These are phyloP conservation scores for Heliamphora exappendiculata DNA, from an alignment of 148 eudicot species.

Conservation along the genomic window DNA sequence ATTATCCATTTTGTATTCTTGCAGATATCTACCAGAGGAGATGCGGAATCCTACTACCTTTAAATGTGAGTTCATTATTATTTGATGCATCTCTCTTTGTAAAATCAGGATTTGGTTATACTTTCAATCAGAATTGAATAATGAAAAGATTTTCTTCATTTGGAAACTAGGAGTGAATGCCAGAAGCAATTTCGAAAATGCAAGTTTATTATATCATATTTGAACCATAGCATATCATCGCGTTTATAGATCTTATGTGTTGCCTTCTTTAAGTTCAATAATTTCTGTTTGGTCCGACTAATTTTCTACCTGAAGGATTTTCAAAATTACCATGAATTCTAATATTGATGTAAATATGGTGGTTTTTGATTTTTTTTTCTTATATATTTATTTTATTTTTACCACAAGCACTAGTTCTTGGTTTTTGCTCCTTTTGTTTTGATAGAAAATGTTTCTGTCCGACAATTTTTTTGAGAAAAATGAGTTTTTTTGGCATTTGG, in stretches of 20 bases:
- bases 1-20: slow-evolving; percentile 11
- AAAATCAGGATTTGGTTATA: neutral
- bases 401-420: neutral
- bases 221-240: neutral
- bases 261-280: neutral
- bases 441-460: too few relatives aligned
- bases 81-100: neutral
- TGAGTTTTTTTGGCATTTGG: too few relatives aligned
- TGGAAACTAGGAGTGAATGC: neutral
- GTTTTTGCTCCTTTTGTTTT: too few relatives aligned
- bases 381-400: neutral
- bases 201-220: neutral
- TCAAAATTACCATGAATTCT: neutral
- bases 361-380: neutral
- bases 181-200: neutral
- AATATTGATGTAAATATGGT: neutral
- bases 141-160: neutral
- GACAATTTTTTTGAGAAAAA: too few relatives aligned
- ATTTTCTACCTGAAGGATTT: neutral
- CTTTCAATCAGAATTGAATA: neutral
- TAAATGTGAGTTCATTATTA: slow-evolving; percentile 65
- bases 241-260: neutral
- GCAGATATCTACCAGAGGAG: slow-evolving; percentile 95
- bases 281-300: neutral
- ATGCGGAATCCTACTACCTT: slow-evolving; percentile 93